These are phyloP conservation scores for Misopates orontium DNA, from an alignment of 257 asterid genomes.

Conservation along the genomic window DNA sequence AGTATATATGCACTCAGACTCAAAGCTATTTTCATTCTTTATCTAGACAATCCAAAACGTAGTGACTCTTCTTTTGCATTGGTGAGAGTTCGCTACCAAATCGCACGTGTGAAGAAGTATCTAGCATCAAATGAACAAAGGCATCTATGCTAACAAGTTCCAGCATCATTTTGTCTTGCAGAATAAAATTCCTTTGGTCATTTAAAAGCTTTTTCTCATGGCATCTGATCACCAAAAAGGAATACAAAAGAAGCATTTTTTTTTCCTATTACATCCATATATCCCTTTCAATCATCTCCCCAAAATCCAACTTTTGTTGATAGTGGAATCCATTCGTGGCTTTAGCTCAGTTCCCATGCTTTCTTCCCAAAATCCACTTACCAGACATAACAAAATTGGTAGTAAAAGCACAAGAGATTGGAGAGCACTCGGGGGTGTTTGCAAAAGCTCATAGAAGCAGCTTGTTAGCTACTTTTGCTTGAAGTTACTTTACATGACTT, in stretches of 20 bases:
- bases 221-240: slow-evolving; percentile 28
- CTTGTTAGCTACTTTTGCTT: too few relatives aligned
- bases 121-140: slow-evolving; percentile 29
- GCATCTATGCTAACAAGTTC: slow-evolving; percentile 27
- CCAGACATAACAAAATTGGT: slow-evolving; percentile 20
- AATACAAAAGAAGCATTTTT: slow-evolving; percentile 21
- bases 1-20: too few relatives aligned
- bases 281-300: slow-evolving; percentile 38
- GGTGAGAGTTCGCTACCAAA: background rate
- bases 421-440: slow-evolving; percentile 19
- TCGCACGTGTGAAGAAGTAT: slow-evolving; percentile 20
- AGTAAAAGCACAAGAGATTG: slow-evolving; percentile 17
- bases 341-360: slow-evolving; percentile 48
- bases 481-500: too few relatives aligned
- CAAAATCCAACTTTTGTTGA: slow-evolving; percentile 42
- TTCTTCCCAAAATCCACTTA: slow-evolving; percentile 30
- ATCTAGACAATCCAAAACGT: too few relatives aligned
- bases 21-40: too few relatives aligned
- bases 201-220: slow-evolving; percentile 31
- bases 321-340: slow-evolving; percentile 45
- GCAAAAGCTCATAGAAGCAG: too few relatives aligned
- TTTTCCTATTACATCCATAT: slow-evolving; percentile 29
- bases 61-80: too few relatives aligned
- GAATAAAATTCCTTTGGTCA: slow-evolving; percentile 37
- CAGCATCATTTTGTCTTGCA: slow-evolving; percentile 45